phyloP scores from a whole-genome alignment of 768 basidiomycete genomes.

The Dioszegia aurantiaca region DNA sequence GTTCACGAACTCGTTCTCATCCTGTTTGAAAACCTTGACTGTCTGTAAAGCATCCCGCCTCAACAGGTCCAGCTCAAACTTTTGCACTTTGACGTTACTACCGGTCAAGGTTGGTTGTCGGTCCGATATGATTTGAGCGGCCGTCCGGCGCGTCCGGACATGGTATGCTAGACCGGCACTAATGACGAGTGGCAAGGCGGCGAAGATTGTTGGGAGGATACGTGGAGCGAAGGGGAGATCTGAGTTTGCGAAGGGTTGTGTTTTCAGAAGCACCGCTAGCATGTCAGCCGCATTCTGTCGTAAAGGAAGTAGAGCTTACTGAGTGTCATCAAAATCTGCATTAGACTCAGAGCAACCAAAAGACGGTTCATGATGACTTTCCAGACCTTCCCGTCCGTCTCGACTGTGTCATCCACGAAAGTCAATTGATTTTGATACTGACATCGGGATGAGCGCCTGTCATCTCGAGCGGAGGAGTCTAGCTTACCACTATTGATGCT shows the following conservation, averaged over 20 bases:
- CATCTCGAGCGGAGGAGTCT: conserved; percentile 60
- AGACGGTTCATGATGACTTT: conserved; percentile 83
- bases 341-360: conserved; percentile 70
- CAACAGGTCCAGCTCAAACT: conserved; percentile 10
- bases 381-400: conserved; percentile 79
- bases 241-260: conserved; percentile 27
- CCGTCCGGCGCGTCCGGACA: conserved; percentile 2
- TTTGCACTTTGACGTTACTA: background rate
- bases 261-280: conserved; percentile 35
- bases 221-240: conserved; percentile 20
- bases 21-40: background rate
- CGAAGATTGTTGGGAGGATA: conserved; percentile 4
- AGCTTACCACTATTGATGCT: conserved; percentile 50
- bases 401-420: conserved; percentile 83
- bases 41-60: conserved; percentile 1
- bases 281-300: background rate
- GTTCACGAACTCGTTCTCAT: conserved; percentile 2
- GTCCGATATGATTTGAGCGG: conserved; percentile 13
- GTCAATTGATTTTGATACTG: conserved; percentile 62
- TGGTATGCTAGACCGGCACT: background rate
- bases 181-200: conserved; percentile 4
- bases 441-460: background rate
- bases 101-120: background rate
- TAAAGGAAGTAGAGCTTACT: conserved; percentile 28
- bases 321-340: conserved; percentile 61